Evolutionary conservation across 2,329 filamentous ascomycete genomes (phyloP), one percentile per base, ranked within the genome.

Genomic region (Scytalidium sp.): DNA sequence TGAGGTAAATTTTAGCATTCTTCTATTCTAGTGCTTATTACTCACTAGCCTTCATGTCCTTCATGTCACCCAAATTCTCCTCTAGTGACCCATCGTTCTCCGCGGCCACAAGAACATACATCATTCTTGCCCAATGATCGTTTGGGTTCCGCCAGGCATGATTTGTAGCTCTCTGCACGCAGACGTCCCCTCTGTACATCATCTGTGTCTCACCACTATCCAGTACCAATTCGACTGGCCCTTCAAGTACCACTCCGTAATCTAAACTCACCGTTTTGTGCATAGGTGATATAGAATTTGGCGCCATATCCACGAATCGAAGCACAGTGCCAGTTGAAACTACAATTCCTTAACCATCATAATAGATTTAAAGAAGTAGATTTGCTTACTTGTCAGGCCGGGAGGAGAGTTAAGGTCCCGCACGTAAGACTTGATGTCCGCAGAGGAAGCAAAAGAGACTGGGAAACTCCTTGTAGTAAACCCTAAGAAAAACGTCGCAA

Each of bases 1-100:
- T 36, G 29, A 36, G 2, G 80, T 85, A 0, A 79, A 85, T 61
- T 81, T 85, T 67, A n/a, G n/a, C n/a, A n/a, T n/a, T n/a, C n/a
- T n/a, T n/a, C n/a, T n/a, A n/a, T n/a, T n/a, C n/a, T n/a, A n/a
- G n/a, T n/a, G n/a, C n/a, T n/a, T n/a, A 61, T 41, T 45, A 52
- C 29, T 54, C 54, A 48, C 56, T 58, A 19, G 29, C 40, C 42
- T 43, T 54, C 11, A 55, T 52, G 41, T 49, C 49, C 19, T 43
- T 43, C 40, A 52, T 58, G 1, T 45, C 54, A 15, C 50, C 47
- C 13, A 56, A 47, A 21, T 53, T 52, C 22, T 59, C 57, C 8
- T 47, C 43, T n/a, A 59, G 25, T 5, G 47, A 50, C 21, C 46
- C 48, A 2, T 46, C 50, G 21, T 49, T 43, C 29, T 56, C 51